These are phyloP conservation scores for Pythium coloratum DNA, from an alignment of 352 stramenopile genomes.

Conservation along the genomic window DNA sequence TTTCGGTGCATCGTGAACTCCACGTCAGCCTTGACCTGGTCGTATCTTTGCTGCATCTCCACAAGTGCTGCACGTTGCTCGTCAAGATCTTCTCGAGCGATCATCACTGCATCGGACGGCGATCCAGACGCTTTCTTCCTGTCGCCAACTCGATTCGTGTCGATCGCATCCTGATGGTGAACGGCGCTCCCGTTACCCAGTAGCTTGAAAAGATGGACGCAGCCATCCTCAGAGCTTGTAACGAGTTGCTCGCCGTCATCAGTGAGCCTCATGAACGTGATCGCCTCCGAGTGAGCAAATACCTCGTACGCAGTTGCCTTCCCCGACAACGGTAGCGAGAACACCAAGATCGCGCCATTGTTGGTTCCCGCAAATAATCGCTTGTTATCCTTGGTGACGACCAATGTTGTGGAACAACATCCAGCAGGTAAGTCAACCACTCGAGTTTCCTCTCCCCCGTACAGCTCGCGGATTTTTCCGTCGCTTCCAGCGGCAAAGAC, in stretches of 20 bases:
- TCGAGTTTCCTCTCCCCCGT: constrained; percentile 56
- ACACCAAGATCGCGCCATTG: constrained; percentile 60
- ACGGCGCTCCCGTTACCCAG: constrained; percentile 15
- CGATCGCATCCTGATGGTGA: neutral
- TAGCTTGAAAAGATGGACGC: constrained; percentile 58
- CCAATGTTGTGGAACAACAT: constrained; percentile 48
- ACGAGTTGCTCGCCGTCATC: constrained; percentile 65
- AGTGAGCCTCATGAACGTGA: constrained; percentile 72
- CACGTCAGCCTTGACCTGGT: constrained; percentile 81
- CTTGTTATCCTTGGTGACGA: constrained; percentile 58
- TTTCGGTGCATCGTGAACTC: constrained; percentile 85
- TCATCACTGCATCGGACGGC: constrained; percentile 51
- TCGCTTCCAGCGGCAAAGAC: constrained; percentile 64
- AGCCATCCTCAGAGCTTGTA: constrained; percentile 64
- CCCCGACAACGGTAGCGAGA: constrained; percentile 55
- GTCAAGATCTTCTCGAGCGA: constrained; percentile 79
- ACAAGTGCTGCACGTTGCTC: constrained; percentile 49
- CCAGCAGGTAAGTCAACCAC: constrained; percentile 46
- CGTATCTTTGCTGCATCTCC: constrained; percentile 67
- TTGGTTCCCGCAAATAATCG: constrained; percentile 71
- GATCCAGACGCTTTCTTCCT: constrained; percentile 26
- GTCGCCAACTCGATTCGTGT: neutral
- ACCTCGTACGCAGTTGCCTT: constrained; percentile 40
- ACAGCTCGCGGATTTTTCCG: constrained; percentile 65
- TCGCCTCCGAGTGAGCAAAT: constrained; percentile 57